phyloP scores from a whole-genome alignment of 768 basidiomycete species.

The Russula earlei region DNA sequence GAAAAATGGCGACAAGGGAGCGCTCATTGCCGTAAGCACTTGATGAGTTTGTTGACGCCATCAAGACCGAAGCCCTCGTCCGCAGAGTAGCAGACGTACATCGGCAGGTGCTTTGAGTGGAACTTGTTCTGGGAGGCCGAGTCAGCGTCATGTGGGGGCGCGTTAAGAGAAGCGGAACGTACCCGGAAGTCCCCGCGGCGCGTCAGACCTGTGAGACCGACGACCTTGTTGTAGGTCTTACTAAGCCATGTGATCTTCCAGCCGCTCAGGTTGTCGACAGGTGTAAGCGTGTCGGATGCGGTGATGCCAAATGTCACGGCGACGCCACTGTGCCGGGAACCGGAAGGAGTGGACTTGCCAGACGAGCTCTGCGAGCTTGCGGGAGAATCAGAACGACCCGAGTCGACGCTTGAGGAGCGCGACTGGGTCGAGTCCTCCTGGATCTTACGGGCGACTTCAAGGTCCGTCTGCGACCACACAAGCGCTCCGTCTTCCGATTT shows the following conservation, averaged over 20 bases:
- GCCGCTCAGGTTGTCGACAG: slow-evolving; percentile 36
- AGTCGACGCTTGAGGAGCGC: slow-evolving; percentile 7
- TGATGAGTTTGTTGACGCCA: slow-evolving; percentile 36
- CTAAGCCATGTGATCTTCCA: slow-evolving; percentile 38
- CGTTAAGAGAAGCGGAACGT: slow-evolving; percentile 9
- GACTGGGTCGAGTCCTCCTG: background rate
- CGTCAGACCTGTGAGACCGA: slow-evolving; percentile 31
- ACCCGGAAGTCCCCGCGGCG: slow-evolving; percentile 39
- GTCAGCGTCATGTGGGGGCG: background rate
- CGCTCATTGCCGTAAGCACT: slow-evolving; percentile 20
- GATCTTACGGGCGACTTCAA: slow-evolving; percentile 3
- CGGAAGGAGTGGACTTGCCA: slow-evolving; percentile 12
- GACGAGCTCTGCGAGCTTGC: background rate
- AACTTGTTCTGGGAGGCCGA: slow-evolving; percentile 34
- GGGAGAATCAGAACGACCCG: background rate
- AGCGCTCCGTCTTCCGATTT: slow-evolving; percentile 3
- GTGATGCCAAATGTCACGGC: slow-evolving; percentile 42
- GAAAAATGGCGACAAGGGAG: no score
- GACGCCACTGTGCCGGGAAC: slow-evolving; percentile 23
- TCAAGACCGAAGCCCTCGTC: slow-evolving; percentile 40
- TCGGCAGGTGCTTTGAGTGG: slow-evolving; percentile 32
- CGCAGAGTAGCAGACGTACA: slow-evolving; percentile 43
- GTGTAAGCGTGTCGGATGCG: slow-evolving; percentile 33
- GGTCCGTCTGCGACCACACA: slow-evolving; percentile 1
- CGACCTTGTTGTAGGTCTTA: slow-evolving; percentile 35